These are phyloP conservation scores for Cladosporium phlei DNA, from an alignment of 2,329 filamentous ascomycete species.

Conservation along the genomic window DNA sequence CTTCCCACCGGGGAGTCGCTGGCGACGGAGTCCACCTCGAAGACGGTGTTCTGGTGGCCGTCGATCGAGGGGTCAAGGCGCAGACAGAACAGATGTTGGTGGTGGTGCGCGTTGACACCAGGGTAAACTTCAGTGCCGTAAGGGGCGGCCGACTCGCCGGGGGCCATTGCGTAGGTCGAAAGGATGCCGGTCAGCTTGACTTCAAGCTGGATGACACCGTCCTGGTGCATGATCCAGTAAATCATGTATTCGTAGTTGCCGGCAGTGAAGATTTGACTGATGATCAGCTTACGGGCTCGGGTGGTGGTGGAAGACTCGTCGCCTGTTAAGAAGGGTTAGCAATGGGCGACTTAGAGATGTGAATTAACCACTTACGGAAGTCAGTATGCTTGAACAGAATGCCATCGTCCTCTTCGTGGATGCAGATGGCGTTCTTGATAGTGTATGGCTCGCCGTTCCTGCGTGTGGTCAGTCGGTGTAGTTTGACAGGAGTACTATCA, in stretches of 20 bases:
- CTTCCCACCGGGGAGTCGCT: slow-evolving; percentile 43
- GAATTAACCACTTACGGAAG: slow-evolving; percentile 53
- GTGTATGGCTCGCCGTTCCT: slow-evolving; percentile 49
- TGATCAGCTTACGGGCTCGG: slow-evolving; percentile 72
- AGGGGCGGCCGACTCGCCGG: slow-evolving; percentile 71
- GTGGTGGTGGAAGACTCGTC: slow-evolving; percentile 81
- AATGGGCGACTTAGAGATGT: neutral
- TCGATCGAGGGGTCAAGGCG: slow-evolving; percentile 81
- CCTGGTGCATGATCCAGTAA: slow-evolving; percentile 84
- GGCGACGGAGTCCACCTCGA: slow-evolving; percentile 49
- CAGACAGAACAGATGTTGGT: slow-evolving; percentile 86
- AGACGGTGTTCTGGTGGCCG: slow-evolving; percentile 68
- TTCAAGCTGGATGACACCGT: slow-evolving; percentile 74
- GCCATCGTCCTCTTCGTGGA: slow-evolving; percentile 83
- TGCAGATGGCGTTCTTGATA: slow-evolving; percentile 87
- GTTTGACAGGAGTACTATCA: neutral
- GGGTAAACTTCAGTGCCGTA: slow-evolving; percentile 88
- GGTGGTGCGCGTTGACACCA: slow-evolving; percentile 85
- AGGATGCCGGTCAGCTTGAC: slow-evolving; percentile 82
- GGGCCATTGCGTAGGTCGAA: slow-evolving; percentile 77
- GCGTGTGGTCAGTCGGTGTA: slow-evolving; percentile 51
- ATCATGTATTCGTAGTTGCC: slow-evolving; percentile 87
- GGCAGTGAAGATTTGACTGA: slow-evolving; percentile 86
- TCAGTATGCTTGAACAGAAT: slow-evolving; percentile 82
- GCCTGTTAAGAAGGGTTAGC: neutral